Evolutionary conservation across 2,329 filamentous ascomycete species (phyloP).

Genomic region (Tricladium varicosporioides): DNA sequence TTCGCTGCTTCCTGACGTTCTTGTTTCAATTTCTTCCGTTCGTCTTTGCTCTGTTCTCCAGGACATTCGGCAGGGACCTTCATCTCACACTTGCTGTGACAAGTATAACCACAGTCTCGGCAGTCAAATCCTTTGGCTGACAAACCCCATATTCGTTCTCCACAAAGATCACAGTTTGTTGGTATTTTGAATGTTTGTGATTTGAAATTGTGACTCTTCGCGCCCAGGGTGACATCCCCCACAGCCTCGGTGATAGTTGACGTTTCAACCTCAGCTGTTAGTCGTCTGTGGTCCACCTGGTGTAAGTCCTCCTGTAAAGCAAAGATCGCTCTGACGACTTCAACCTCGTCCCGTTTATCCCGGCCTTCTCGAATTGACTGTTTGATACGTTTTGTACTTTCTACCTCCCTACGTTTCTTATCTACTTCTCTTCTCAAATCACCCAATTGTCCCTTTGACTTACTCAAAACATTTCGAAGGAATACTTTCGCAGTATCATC

Average conservation of each 20-base stretch:
- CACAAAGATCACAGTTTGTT: conserved; percentile 95
- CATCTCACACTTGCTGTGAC: conserved; percentile 98
- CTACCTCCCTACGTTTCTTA: conserved; percentile 81
- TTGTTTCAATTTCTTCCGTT: conserved; percentile 88
- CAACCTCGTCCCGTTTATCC: conserved; percentile 85
- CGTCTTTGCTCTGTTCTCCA: conserved; percentile 89
- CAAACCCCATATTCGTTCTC: conserved; percentile 94
- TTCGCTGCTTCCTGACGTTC: conserved; percentile 80
- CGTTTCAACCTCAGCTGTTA: conserved; percentile 90
- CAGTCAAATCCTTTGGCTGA: conserved; percentile 97
- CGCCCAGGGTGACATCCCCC: conserved; percentile 87
- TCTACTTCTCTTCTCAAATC: conserved; percentile 82
- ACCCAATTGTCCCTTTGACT: conserved; percentile 80
- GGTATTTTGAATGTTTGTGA: conserved; percentile 99
- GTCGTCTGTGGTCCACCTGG: conserved; percentile 75
- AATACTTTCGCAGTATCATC: conserved; percentile 89
- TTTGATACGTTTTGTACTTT: conserved; percentile 70
- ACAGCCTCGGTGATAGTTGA: conserved; percentile 88
- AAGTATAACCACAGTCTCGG: conserved; percentile 94
- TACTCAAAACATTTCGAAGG: conserved; percentile 84
- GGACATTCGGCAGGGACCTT: conserved; percentile 96
- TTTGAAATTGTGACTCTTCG: conserved; percentile 96
- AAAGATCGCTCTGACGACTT: conserved; percentile 81
- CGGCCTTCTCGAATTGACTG: conserved; percentile 77
- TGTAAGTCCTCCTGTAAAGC: conserved; percentile 81